Evolutionary conservation across 2,329 filamentous ascomycete genomes (phyloP), one percentile per base, ranked within the genome.

Genomic region (Hypoxylon sp.): DNA sequence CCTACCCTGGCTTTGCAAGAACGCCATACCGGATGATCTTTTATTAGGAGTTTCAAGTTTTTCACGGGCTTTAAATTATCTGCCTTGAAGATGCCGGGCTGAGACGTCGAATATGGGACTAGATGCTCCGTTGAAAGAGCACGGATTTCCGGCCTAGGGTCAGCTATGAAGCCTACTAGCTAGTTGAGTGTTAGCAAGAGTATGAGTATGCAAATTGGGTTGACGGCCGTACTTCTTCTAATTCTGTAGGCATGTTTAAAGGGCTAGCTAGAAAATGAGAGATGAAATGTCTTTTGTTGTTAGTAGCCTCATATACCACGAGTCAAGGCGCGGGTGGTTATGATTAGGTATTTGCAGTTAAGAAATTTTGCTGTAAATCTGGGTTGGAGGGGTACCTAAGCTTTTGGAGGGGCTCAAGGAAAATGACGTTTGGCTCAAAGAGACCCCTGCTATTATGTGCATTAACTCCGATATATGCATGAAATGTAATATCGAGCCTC

Each of bases 121-220:
- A 97, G 84, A 71, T 96, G 91, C 78, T 97, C 93, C 56, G 90
- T 88, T 50, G 94, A 94, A 70, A 94, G 85, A 76, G 92, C 89
- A 71, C 95, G 89, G 68, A 98, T 93, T 76, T 97, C 91, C 43
- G 93, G 92, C 76, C 96, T 97, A 63, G 92, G 92, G 80, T 97
- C 91, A 78, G 92, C 91, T 62, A 98, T 91, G 79, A 98, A 97
- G 76, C 93, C 93, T 65, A 97, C 93, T 56, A 97, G 88, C 92
- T 97, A 71, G 28, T 24, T 46, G n/a, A 44, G 30, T 57, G 55
- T 59, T 22, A 67, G 64, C 52, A 59, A 44, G n/a, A 17, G 17
- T 26, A 56, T 4, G 13, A 26, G 13, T 4, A 39, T 52, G 54
- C 64, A 30, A 30, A 39, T 20, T 37, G n/a, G 56, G 65, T 15